Base-by-base conservation (phyloP, 2,329 filamentous ascomycete genomes). In the Pyrenochaeta sp. region DNA sequence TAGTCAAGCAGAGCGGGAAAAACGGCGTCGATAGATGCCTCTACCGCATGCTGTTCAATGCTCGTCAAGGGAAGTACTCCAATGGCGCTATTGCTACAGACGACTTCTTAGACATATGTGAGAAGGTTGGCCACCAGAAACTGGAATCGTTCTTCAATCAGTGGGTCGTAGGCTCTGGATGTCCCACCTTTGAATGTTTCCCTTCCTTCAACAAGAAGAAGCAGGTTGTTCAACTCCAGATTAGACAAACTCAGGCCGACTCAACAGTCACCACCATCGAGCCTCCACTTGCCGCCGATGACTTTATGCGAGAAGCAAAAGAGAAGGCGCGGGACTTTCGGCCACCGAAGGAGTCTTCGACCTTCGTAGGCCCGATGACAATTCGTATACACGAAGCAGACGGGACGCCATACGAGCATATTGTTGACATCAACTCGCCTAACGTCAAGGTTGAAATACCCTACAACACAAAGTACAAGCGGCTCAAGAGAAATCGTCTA, bases 381-480 rank as follows among this genome's bases (percentile, higher is more conserved):
- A 94, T 99, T 62, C 86, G 95, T 32, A 97, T 99, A 62, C 95
- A 99, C 79, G 95, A 99, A 80, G 95, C 95, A 25, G 96, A 99
- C 72, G 95, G 95, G 9, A 98, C 95, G 0, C 95, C 95, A 2
- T 99, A 99, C 72, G 95, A 99, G 75, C 95, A 99, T 73, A 97
- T 97, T 62, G 90, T 98, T 32, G 92, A 97, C 70, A 96, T 99
- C 73, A 93, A 93, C 59, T 93, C 97, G 66, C 89, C 90, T 28
- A 86, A 88, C 13, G 91, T 91, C 2, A 92, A 90, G 73, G 91
- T 98, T 58, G 93, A 97, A 61, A 97, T 99, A 59, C 93, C 94
- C 0, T 99, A 99, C 79, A 98, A 98, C 71, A 99, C 95, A 0
- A 99, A 99, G 76, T 99, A 99, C 81, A 99, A 98, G 81, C 89